Conservation (phyloP, 352 stramenopile species). For the Pythium dissimile region DNA sequence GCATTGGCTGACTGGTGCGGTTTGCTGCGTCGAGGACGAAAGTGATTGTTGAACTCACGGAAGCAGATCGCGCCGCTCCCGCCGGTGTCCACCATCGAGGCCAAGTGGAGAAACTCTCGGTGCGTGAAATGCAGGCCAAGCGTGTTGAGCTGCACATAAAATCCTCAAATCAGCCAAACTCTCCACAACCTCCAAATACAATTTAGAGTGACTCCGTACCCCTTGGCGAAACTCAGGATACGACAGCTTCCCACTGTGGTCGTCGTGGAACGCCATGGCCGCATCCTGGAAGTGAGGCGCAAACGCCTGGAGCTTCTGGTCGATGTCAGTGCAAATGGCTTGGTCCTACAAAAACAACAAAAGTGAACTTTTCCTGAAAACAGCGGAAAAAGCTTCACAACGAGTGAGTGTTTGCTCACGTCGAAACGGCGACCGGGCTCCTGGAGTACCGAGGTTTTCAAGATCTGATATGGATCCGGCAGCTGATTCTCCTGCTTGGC, state of each 20-base stretch:
- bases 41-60: conserved; percentile 48
- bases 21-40: conserved; percentile 1
- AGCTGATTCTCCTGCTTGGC: conserved; percentile 1
- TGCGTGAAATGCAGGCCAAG: conserved; percentile 47
- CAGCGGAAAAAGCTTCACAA: background rate
- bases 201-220: conserved; percentile 20
- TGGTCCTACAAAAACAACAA: conserved; percentile 33
- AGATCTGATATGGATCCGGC: conserved; percentile 32
- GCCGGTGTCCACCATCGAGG: conserved; percentile 35
- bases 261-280: conserved; percentile 49
- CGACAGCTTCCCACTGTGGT: conserved; percentile 50
- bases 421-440: conserved; percentile 14
- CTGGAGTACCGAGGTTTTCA: conserved; percentile 24
- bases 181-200: too few relatives aligned
- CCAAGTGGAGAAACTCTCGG: conserved; percentile 43
- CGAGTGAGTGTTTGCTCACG: too few relatives aligned
- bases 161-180: background rate
- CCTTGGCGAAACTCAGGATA: conserved; percentile 46
- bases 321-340: conserved; percentile 31
- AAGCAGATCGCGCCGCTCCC: conserved; percentile 57
- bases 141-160: conserved; percentile 33
- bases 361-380: too few relatives aligned
- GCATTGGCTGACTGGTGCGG: background rate
- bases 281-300: conserved; percentile 41
- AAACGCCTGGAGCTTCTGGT: conserved; percentile 41